phyloP scores from a whole-genome alignment of 768 basidiomycete genomes.

The Solioccasus polychromus region DNA sequence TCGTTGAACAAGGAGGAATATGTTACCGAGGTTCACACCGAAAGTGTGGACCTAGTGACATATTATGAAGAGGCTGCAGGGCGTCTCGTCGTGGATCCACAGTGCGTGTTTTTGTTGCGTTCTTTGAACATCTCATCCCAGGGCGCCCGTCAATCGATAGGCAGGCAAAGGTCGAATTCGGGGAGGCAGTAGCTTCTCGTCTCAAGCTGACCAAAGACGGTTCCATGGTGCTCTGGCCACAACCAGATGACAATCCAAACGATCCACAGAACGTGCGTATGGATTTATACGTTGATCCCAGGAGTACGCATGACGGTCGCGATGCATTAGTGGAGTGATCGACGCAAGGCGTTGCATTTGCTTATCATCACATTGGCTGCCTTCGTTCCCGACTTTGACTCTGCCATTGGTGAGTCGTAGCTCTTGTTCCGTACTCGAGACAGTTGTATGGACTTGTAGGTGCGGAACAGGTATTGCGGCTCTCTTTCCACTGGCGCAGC shows the following conservation, averaged over 20 bases:
- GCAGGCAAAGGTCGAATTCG: slow-evolving; percentile 49
- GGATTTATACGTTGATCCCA: not conserved
- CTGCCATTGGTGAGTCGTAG: slow-evolving; percentile 41
- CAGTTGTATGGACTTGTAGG: not conserved
- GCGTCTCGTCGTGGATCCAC: slow-evolving; percentile 59
- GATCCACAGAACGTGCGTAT: slow-evolving; percentile 53
- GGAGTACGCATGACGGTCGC: not conserved
- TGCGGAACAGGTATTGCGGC: slow-evolving; percentile 43
- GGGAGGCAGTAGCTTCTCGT: slow-evolving; percentile 40
- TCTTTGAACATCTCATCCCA: not conserved
- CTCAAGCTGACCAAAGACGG: slow-evolving; percentile 48
- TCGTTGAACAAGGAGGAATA: not conserved
- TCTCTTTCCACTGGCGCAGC: slow-evolving; percentile 44
- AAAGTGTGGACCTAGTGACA: slow-evolving; percentile 32
- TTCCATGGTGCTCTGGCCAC: slow-evolving; percentile 52
- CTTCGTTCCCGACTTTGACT: slow-evolving; percentile 53
- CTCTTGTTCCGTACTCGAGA: not conserved
- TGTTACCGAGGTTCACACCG: not conserved
- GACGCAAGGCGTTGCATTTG: slow-evolving; percentile 45
- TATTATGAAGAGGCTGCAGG: slow-evolving; percentile 59
- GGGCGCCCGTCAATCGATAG: too few species aligned
- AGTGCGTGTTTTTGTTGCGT: slow-evolving; percentile 34
- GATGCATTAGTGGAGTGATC: slow-evolving; percentile 39
- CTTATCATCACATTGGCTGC: slow-evolving; percentile 50
- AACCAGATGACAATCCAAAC: slow-evolving; percentile 46